Base-by-base conservation (phyloP, 2,329 filamentous ascomycete species). In the Aotearoamyces nothofagi region DNA sequence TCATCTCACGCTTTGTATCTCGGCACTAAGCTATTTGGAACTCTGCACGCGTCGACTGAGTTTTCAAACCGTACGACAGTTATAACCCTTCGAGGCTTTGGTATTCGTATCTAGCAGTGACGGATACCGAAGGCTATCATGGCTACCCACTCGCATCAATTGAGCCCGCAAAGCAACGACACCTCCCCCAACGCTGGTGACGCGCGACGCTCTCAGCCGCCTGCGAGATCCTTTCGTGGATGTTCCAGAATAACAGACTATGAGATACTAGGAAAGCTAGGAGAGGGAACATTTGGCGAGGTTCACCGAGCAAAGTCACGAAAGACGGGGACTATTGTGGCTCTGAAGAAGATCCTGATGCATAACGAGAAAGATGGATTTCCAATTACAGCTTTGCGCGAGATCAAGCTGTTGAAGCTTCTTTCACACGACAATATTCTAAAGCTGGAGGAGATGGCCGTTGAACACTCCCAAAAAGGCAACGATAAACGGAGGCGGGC, bases 321-420 rank as follows among this genome's bases (percentile, higher is more conserved):
- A 45, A 78, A 68, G 45, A 80, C 73, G 2, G 78, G 80, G 30
- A 65, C 69, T 14, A 54, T 87, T 25, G 79, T 93, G 35, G 90
- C 90, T 4, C 56, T 98, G 47, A 98, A 98, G 61, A 96, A 96
- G 66, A 98, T 98, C 41, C 72, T 98, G 40, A 94, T 96, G 81
- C 90, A 96, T 53, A 92, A 96, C 53, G 90, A 98, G 60, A 96
- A 94, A 53, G 90, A 98, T 55, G 90, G 90, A 27, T 98, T 98
- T 43, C 90, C 90, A n/a, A 98, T 98, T 39, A 98, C 90, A 1
- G 87, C 90, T 5, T 68, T 98, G 25, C 80, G 90, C 48, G 90
- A 98, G 54, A 94, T 98, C 60, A 96, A 96, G 60, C 70, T 98
- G 22, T 64, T 98, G 34, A 98, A 98, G 58, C 73, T 93, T 43